Evolutionary conservation across 2,329 filamentous ascomycete genomes (phyloP).

Genomic region (Madurella mycetomatis): DNA sequence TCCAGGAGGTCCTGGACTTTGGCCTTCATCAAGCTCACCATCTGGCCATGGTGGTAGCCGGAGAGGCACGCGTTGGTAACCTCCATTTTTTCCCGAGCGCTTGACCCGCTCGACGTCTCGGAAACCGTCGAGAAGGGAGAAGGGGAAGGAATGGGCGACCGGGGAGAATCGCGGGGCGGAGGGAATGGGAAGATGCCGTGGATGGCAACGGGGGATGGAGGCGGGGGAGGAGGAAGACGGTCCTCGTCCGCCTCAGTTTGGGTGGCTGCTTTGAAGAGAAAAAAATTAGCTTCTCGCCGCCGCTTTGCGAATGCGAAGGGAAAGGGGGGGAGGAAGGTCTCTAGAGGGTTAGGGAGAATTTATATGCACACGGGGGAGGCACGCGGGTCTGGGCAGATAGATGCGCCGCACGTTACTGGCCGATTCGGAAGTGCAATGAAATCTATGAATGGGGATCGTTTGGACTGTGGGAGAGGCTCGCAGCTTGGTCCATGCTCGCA

Average conservation of each 20-base stretch:
- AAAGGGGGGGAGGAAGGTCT: slow-evolving; percentile 1
- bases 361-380: neutral
- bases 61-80: slow-evolving; percentile 15
- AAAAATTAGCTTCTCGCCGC: slow-evolving; percentile 9
- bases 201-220: neutral
- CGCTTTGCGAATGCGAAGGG: neutral
- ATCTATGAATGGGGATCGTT: neutral
- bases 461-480: neutral
- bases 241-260: neutral
- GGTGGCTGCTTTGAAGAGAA: neutral
- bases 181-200: slow-evolving; percentile 10
- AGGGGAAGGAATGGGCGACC: neutral
- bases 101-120: slow-evolving; percentile 8
- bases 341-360: neutral
- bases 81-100: slow-evolving; percentile 11
- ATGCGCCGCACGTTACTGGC: slow-evolving; percentile 5
- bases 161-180: neutral
- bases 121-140: slow-evolving; percentile 1
- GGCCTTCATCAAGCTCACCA: slow-evolving; percentile 15
- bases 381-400: slow-evolving; percentile 8
- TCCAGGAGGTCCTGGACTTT: slow-evolving; percentile 17
- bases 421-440: neutral
- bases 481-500: neutral
- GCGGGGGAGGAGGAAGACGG: neutral
- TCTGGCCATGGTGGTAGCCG: slow-evolving; percentile 15